Base-by-base conservation (phyloP, 1,284 basidiomycete genomes). In the Sanghuangporus sanghuang region DNA sequence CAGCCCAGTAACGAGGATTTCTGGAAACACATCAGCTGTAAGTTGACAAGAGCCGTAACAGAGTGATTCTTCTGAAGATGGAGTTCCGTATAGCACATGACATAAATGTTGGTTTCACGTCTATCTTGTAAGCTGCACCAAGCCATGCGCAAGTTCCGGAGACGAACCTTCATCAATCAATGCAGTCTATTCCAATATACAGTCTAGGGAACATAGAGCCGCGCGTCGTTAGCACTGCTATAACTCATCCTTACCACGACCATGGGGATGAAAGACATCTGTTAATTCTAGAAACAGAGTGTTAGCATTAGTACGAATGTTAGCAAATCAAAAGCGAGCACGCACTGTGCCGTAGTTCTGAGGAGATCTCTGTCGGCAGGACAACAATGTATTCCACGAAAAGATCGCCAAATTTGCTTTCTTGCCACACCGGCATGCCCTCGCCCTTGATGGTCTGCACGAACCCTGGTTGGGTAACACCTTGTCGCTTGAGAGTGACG, bases 371-470 rank as follows among this genome's bases (percentile, higher is more conserved):
- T 50, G 82, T 77, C 0, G 95, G 96, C 61, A 98, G 75, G 23
- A 97, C 87, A 57, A 98, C 92, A 59, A 84, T 91, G 76, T 96
- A 98, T 74, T 97, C 94, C 57, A 98, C 83, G 71, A 86, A 98
- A 61, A 98, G 78, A 73, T 96, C 89, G 35, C 96, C 96, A 67
- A 89, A 82, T 2, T 79, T 78, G 9, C 81, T 76, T 39, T 78
- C 76, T 65, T 85, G 82, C 69, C 84, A 90, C 32, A 87, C 72
- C 2, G 94, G 93, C 93, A 96, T 93, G 1, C 95, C 95, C 73
- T 98, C 93, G 42, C 84, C 92, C 68, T 89, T 83, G 57, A 98
- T 82, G 11, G 83, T 85, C 73, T 97, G 90, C 6, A 97, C 92
- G 72, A 89, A 93, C 5, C 90, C 92, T 67, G 96, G 96, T 72